Evolutionary conservation across 495 filamentous ascomycete genomes (phyloP), one percentile per base, ranked within the genome.

Genomic region (Gamarada debralockiae): DNA sequence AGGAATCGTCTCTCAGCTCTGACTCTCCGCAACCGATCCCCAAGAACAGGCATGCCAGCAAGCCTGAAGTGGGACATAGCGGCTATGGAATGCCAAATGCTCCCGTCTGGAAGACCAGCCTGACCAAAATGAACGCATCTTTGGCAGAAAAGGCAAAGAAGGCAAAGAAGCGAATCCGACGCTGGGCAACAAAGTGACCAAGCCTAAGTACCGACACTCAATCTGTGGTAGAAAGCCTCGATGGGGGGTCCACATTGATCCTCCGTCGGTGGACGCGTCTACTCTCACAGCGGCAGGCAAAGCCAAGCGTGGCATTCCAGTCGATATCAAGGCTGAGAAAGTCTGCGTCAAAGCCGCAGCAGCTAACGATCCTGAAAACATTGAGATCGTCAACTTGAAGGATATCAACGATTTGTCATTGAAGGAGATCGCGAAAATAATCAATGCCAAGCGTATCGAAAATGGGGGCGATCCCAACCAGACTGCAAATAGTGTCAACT

Each of bases 321-420:
- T 52, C 17, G 43, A 37, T 14, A n/a, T n/a, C n/a, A 21, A 27
- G 2, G 39, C 24, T 2, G 45, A 36, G 2, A 48, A 45, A n/a
- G 41, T 60, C 9, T 58, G 44, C 25, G 40, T 39, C 17, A 43
- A 57, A 7, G 52, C 50, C 15, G 53, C 48, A 21, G 61, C 57
- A 15, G 57, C 55, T n/a, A 60, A 55, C 22, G 58, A 64, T 37
- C 61, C 61, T 3, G 61, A 64, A 44, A 64, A 64, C 41, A 58
- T 60, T 15, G 24, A 23, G 2, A 60, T 64, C 23, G 55, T 60
- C 40, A 56, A 61, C 13, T 8, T 60, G 51, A 29, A 40, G 7
- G 61, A 64, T 17, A 34, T 20, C 6, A 25, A 53, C 2, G 36
- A 36, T 23, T 10, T 44, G 10, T 34, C 31, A 8, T 64, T 56